Base-by-base conservation (phyloP, 2,329 filamentous ascomycete species). In the Epichloe scottii region DNA sequence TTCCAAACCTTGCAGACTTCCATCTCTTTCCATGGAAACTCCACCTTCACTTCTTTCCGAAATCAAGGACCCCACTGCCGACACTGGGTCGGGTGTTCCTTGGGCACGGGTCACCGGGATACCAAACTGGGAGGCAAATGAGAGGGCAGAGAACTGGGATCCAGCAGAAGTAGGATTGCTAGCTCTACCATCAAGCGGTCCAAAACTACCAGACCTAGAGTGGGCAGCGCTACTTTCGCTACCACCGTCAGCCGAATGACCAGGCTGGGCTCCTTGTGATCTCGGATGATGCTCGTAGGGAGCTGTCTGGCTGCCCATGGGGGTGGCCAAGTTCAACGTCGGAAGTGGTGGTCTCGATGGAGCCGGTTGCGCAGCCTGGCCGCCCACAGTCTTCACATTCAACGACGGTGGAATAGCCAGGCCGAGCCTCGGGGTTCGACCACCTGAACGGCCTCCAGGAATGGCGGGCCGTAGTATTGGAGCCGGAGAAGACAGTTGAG, bases 371-470 rank as follows among this genome's bases (percentile, higher is more conserved):
- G 55, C 49, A 12, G 58, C 46, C 69, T 61, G 75, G 58, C 73
- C 75, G 58, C 78, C 79, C 48, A 93, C 81, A 2, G 90, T 82
- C 66, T 90, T 88, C 55, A 76, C 84, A 69, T 82, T 91, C 46
- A 89, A 87, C 37, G 89, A 95, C 1, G 87, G 83, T 38, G 91
- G 91, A 53, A 97, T 97, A 44, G 90, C 87, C 51, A 97, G 79
- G 43, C 89, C 91, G 53, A 97, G 78, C 60, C 86, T 82, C 30
- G 89, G 89, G 49, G 85, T 76, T 56, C 85, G 77, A 53, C 80
- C 82, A 58, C 74, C 76, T 56, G 76, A 76, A 59, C 82, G 77
- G 57, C 73, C 75, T 56, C 87, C 87, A 39, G 85, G 86, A 51
- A 94, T 83, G 55, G 89, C 88, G 50, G 89, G 87, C 54, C 89